Evolutionary conservation across 495 filamentous ascomycete species (phyloP).

Genomic region (Daldinia concentrica): DNA sequence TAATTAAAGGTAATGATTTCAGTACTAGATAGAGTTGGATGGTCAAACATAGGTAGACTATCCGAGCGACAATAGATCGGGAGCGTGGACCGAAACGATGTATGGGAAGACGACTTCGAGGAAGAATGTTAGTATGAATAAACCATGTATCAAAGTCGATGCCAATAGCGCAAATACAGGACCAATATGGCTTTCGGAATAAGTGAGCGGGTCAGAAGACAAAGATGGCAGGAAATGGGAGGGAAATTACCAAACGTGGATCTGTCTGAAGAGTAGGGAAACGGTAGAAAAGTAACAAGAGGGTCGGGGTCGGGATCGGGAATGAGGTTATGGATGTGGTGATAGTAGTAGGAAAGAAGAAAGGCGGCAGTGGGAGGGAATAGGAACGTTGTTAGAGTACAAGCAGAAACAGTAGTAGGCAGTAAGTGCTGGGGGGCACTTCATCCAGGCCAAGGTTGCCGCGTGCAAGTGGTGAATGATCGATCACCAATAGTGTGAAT

Average conservation of each 20-base stretch:
- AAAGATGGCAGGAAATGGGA: neutral
- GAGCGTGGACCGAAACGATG: slow-evolving; percentile 13
- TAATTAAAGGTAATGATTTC: neutral
- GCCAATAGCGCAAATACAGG: neutral
- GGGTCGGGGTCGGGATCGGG: too few species aligned
- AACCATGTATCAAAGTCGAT: slow-evolving; percentile 23
- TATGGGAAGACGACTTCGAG: slow-evolving; percentile 17
- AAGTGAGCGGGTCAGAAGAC: neutral
- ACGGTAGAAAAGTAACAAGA: slow-evolving; percentile 5
- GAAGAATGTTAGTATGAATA: slow-evolving; percentile 27
- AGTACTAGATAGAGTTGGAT: neutral
- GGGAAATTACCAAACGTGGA: neutral
- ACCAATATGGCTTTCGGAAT: slow-evolving; percentile 4
- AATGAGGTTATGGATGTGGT: slow-evolving; percentile 21
- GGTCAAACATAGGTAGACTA: slow-evolving; percentile 5
- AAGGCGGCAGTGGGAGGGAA: slow-evolving; percentile 38
- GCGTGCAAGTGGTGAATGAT: slow-evolving; percentile 45
- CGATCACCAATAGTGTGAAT: slow-evolving; percentile 48
- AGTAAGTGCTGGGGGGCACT: neutral
- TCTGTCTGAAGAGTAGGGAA: neutral
- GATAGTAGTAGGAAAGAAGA: slow-evolving; percentile 28
- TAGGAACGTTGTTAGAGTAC: slow-evolving; percentile 30
- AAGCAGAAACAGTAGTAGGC: neutral
- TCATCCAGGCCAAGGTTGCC: slow-evolving; percentile 37
- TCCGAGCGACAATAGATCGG: slow-evolving; percentile 13